Evolutionary conservation across 805 yeast genomes (phyloP).

Genomic region (Cyberlindnera americana): DNA sequence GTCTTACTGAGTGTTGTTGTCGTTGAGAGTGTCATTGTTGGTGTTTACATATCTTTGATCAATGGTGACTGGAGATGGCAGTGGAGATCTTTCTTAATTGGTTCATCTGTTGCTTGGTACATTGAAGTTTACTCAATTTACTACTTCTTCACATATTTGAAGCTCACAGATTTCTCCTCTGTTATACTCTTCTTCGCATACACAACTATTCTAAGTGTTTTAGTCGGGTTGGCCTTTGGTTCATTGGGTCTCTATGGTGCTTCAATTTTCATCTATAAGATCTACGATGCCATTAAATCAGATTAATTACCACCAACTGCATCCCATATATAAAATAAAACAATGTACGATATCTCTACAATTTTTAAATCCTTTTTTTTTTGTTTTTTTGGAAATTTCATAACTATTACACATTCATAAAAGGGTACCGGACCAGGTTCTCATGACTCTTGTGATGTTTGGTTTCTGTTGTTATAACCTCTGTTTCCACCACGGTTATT

Average conservation of each 20-base stretch:
- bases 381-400: slow-evolving; percentile 1
- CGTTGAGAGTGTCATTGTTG: slow-evolving; percentile 67
- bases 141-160: slow-evolving; percentile 55
- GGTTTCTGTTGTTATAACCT: slow-evolving; percentile 27
- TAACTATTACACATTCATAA: slow-evolving; percentile 12
- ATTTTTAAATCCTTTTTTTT: too few species aligned
- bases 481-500: slow-evolving; percentile 17
- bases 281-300: slow-evolving; percentile 54
- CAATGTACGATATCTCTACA: background rate
- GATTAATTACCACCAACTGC: slow-evolving; percentile 38
- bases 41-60: slow-evolving; percentile 58
- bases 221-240: slow-evolving; percentile 71
- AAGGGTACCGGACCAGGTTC: slow-evolving; percentile 6
- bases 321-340: background rate
- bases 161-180: slow-evolving; percentile 65
- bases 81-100: slow-evolving; percentile 73
- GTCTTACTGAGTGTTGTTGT: slow-evolving; percentile 58
- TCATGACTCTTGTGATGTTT: slow-evolving; percentile 5
- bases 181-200: slow-evolving; percentile 67
- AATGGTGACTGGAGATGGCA: slow-evolving; percentile 68
- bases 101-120: slow-evolving; percentile 70
- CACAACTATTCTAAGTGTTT: slow-evolving; percentile 57
- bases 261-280: slow-evolving; percentile 56
- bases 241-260: slow-evolving; percentile 69
- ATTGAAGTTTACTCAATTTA: slow-evolving; percentile 64